These are phyloP conservation scores for Colletotrichum orbiculare DNA, from an alignment of 2,329 filamentous ascomycete genomes.

Conservation along the genomic window DNA sequence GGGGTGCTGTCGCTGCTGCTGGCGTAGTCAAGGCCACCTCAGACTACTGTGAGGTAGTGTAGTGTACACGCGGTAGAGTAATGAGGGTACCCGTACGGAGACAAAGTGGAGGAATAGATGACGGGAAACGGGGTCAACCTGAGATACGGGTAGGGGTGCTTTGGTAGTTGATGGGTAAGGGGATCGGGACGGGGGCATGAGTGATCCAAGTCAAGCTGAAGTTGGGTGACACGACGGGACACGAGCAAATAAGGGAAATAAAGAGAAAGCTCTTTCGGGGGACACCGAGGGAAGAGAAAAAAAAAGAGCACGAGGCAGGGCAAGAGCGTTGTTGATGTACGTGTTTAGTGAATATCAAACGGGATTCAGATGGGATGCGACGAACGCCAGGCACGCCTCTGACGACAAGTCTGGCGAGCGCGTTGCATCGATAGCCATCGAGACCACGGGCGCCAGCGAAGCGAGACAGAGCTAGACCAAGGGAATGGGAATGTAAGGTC, in stretches of 20 bases:
- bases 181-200: not conserved
- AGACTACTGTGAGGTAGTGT: not conserved
- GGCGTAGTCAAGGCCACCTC: not conserved
- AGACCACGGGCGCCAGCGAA: not conserved
- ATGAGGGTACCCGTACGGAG: not conserved
- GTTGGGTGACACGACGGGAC: constrained; percentile 6
- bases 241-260: not conserved
- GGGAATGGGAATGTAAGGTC: constrained; percentile 20
- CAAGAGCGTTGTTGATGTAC: not conserved
- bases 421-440: constrained; percentile 1
- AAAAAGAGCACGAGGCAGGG: not conserved
- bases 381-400: constrained; percentile 16
- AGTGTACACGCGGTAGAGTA: no score
- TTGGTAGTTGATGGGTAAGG: constrained; percentile 1
- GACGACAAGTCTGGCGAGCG: constrained; percentile 17
- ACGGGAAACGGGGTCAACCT: not conserved
- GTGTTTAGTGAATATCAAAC: not conserved
- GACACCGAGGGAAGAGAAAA: not conserved
- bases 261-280: not conserved
- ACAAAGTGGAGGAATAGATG: not conserved
- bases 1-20: no score
- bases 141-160: constrained; percentile 13
- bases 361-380: constrained; percentile 12
- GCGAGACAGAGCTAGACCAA: constrained; percentile 14
- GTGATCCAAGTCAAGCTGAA: constrained; percentile 25